Conservation (phyloP, 805 yeast genomes). For the Myxozyma kluyveri region DNA sequence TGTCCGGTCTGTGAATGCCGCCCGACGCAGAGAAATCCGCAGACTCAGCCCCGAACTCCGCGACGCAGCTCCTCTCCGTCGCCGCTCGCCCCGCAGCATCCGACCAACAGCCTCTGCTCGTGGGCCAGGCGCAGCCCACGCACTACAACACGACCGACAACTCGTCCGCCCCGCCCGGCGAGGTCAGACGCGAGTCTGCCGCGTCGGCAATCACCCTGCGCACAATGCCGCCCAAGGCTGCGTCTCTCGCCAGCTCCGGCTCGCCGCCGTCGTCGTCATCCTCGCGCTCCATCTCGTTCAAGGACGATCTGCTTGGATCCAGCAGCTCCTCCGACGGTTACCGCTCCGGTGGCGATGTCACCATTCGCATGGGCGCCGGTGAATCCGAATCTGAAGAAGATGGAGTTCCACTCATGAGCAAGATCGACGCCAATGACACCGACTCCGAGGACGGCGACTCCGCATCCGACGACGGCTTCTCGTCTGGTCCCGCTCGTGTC, state of each 20-base stretch:
- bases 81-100: too few species aligned
- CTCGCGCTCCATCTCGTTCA: conserved; percentile 21
- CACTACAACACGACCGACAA: conserved; percentile 4
- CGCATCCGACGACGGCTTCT: conserved; percentile 20
- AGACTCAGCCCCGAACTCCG: too few species aligned
- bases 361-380: conserved; percentile 29
- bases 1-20: too few species aligned
- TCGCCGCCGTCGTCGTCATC: conserved; percentile 2
- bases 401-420: conserved; percentile 29
- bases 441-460: conserved; percentile 13
- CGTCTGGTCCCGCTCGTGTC: conserved; percentile 24
- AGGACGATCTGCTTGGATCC: conserved; percentile 26
- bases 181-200: conserved; percentile 23
- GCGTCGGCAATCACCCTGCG: conserved; percentile 28
- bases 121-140: conserved; percentile 9
- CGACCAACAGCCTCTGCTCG: conserved; percentile 18
- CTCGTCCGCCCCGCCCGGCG: neutral
- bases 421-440: conserved; percentile 14
- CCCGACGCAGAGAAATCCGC: too few species aligned
- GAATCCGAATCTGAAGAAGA: conserved; percentile 13
- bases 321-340: neutral
- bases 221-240: conserved; percentile 22
- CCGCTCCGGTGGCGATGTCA: conserved; percentile 18
- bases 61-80: too few species aligned
- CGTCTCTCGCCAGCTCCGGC: too few species aligned